Evolutionary conservation across 768 basidiomycete species (phyloP), one percentile per base, ranked within the genome.

Genomic region (Ramaria sp.): DNA sequence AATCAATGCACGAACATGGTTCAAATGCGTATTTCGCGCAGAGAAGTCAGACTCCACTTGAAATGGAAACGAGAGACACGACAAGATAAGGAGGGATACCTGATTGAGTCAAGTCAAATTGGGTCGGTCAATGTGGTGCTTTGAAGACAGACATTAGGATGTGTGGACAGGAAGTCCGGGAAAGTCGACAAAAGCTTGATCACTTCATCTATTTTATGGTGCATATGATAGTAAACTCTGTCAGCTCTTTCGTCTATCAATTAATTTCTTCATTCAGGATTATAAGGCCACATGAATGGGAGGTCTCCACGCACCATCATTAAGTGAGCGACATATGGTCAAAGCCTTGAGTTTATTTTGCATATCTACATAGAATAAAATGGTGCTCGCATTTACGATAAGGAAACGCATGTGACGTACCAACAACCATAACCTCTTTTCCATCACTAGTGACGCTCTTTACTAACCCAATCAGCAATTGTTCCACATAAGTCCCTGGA

Each of bases 311-410:
- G 15, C 45, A 55, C 54, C 54, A 17, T 46, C n/a, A 30, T 37
- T 20, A 4, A 55, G 42, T 24, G 42, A 43, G 1, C 12, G 31
- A 20, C 10, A 57, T 33, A 57, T 57, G 6, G 37, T 47, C 15
- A 15, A n/a, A 4, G 55, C 37, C 34, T 27, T 57, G 30, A 57
- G 27, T 50, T 57, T 57, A 50, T 57, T 57, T 37, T 57, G 55
- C 46, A 50, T 57, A 17, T 57, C 55, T 57, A 34, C 33, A 37
- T 20, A 20, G n/a, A 50, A 10, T 15, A 24, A 34, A 34, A 4
- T 10, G 13, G 2, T 10, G 1, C 1, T 37, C 34, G 13, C 9
- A 37, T 12, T 12, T 7, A 27, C 45, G 1, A 31, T n/a, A 19
- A 27, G 10, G 24, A 15, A 55, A 55, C 19, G 27, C 27, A 20